These are phyloP conservation scores for Lentinula lateritia DNA, from an alignment of 768 basidiomycete genomes.

Conservation along the genomic window DNA sequence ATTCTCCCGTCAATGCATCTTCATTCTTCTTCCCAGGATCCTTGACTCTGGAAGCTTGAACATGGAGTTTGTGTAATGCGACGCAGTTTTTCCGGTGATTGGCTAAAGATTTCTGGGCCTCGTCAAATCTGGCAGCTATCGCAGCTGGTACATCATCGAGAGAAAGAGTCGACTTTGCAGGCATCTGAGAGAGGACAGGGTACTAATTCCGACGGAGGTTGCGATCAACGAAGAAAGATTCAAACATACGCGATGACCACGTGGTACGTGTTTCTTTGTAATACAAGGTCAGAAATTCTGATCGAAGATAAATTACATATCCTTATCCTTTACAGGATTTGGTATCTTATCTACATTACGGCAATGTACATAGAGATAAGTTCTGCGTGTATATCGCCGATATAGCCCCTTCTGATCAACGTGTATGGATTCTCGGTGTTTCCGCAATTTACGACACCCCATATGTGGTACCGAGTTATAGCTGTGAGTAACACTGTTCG, in stretches of 20 bases:
- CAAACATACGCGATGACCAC: neutral
- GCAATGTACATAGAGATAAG: neutral
- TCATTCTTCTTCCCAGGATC: conserved; percentile 45
- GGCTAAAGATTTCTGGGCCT: conserved; percentile 72
- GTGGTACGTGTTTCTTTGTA: conserved; percentile 3
- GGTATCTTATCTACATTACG: neutral
- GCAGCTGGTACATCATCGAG: conserved; percentile 23
- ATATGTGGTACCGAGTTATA: neutral
- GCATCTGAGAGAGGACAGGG: neutral
- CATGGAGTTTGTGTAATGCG: conserved; percentile 78
- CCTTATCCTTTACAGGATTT: too few species aligned
- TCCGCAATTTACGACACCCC: neutral
- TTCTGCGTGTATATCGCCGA: neutral
- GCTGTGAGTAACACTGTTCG: neutral
- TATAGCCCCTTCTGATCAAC: neutral
- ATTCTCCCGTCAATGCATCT: conserved; percentile 67
- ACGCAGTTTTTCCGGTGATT: conserved; percentile 95
- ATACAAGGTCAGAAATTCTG: neutral
- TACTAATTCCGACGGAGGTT: neutral
- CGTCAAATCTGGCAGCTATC: conserved; percentile 56
- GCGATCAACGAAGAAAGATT: neutral
- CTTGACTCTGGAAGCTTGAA: conserved; percentile 51
- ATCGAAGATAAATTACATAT: neutral
- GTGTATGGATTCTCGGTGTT: neutral
- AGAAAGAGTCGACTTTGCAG: neutral